Base-by-base conservation (phyloP, 371 early-diverging fungal species). In the Basidiobolus meristosporus region DNA sequence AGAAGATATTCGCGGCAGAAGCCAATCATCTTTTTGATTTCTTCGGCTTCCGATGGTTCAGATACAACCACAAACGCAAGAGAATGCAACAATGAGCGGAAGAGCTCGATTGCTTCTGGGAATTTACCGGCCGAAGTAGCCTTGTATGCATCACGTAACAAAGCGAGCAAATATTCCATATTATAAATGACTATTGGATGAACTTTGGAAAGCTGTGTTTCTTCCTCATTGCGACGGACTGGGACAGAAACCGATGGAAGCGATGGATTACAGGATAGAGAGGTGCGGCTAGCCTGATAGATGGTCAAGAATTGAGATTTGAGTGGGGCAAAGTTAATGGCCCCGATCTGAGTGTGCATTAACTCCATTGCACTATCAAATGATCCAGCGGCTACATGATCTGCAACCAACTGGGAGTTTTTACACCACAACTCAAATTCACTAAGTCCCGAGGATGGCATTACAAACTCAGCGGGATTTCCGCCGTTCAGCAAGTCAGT, bases 281-380 rank as follows among this genome's bases (percentile, higher is more conserved):
- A 68, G 7, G 79, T 60, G 16, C 75, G 71, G 14, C 83, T 65
- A 3, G 87, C 68, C 48, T 78, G 69, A 59, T 70, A 86, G 17
- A 85, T 73, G 21, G 77, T 59, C 57, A 91, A 43, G 56, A 96
- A 90, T 30, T 72, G 61, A 3, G 75, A 64, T 59, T 89, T 88
- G 33, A 96, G 69, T 2, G 89, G 85, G 26, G 70, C 81, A 67
- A 93, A 93, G 56, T 84, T 79, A 38, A 77, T 70, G 45, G 81
- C 74, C 18, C 92, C 90, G 14, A 73, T 71, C 63, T 90, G 90
- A 26, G 80, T 73, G 53, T 85, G 82, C 35, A 93, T 60, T 26
- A 86, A 59, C 74, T 74, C 44, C 88, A 96, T 90, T 5, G 91
- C 97, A 26, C 71, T 73, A 43, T 90, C 91, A 55, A 90, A 91